Evolutionary conservation across 805 yeast species (phyloP).

Genomic region (Metschnikowia orientalis): DNA sequence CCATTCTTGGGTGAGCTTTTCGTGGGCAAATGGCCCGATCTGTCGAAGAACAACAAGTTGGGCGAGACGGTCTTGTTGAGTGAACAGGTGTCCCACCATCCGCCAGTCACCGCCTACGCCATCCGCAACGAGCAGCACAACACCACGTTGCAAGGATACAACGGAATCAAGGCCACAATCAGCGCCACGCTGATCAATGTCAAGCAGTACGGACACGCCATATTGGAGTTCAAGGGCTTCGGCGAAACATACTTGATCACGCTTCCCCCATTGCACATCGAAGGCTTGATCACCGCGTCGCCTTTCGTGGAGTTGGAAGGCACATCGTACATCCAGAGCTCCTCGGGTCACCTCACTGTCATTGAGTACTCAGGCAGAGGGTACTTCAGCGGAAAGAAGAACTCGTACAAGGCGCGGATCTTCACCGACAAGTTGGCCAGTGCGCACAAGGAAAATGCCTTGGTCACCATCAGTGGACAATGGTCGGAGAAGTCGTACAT

Average conservation of each 20-base stretch:
- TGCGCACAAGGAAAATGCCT: constrained; percentile 53
- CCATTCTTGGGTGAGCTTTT: constrained; percentile 95
- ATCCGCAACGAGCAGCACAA: constrained; percentile 68
- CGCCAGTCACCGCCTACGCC: constrained; percentile 93
- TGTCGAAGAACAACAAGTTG: constrained; percentile 40
- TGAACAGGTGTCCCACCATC: constrained; percentile 97
- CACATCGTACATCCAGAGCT: constrained; percentile 75
- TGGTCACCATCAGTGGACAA: constrained; percentile 82
- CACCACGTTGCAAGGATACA: constrained; percentile 78
- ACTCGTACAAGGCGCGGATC: constrained; percentile 83
- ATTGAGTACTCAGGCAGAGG: constrained; percentile 91
- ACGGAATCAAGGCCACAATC: constrained; percentile 81
- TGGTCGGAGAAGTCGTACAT: constrained; percentile 81
- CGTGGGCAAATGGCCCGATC: constrained; percentile 79
- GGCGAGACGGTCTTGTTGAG: constrained; percentile 78
- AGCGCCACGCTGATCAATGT: constrained; percentile 75
- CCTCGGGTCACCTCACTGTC: constrained; percentile 67
- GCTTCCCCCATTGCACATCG: constrained; percentile 93
- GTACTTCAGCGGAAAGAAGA: constrained; percentile 91
- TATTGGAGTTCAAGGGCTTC: constrained; percentile 58
- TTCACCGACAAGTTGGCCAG: constrained; percentile 49
- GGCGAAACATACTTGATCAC: constrained; percentile 73
- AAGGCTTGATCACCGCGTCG: constrained; percentile 83
- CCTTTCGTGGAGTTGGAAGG: constrained; percentile 96
- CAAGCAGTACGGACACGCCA: constrained; percentile 89